phyloP scores from a whole-genome alignment of 345 rosid species.

The Xanthoceras sorbifolium region DNA sequence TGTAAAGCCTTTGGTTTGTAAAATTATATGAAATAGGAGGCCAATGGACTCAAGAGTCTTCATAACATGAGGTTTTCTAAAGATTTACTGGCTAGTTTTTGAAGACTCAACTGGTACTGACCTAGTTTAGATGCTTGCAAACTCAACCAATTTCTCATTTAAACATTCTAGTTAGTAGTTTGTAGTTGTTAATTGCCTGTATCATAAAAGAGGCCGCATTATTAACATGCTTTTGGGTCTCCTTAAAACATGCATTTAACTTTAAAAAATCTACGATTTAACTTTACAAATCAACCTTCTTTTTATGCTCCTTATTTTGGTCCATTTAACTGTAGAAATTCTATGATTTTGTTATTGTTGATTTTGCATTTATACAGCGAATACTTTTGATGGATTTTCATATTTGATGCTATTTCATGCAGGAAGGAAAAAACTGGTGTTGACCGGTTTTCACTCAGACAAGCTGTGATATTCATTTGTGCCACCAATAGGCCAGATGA shows the following conservation, averaged over 20 bases:
- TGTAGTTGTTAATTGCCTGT: background rate
- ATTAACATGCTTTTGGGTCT: background rate
- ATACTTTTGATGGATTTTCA: slow-evolving; percentile 20
- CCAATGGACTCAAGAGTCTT: no score
- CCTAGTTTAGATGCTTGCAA: background rate
- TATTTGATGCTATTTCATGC: slow-evolving; percentile 16
- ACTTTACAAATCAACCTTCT: background rate
- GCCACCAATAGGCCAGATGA: slow-evolving; percentile 99
- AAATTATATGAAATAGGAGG: no score
- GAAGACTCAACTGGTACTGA: background rate
- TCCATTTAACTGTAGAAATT: background rate
- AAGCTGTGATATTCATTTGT: slow-evolving; percentile 98
- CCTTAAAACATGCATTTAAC: background rate
- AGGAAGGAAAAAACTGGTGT: slow-evolving; percentile 91
- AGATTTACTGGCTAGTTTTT: no score
- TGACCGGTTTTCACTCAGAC: slow-evolving; percentile 86
- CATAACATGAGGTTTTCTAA: no score
- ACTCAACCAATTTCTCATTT: background rate
- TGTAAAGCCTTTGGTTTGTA: no score
- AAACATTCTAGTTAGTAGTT: background rate
- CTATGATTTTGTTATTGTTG: background rate
- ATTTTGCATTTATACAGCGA: background rate
- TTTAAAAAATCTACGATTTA: no score
- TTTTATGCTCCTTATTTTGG: background rate
- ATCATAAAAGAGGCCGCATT: background rate